Evolutionary conservation across 345 rosid species (phyloP).

Genomic region (Aquilaria sinensis): DNA sequence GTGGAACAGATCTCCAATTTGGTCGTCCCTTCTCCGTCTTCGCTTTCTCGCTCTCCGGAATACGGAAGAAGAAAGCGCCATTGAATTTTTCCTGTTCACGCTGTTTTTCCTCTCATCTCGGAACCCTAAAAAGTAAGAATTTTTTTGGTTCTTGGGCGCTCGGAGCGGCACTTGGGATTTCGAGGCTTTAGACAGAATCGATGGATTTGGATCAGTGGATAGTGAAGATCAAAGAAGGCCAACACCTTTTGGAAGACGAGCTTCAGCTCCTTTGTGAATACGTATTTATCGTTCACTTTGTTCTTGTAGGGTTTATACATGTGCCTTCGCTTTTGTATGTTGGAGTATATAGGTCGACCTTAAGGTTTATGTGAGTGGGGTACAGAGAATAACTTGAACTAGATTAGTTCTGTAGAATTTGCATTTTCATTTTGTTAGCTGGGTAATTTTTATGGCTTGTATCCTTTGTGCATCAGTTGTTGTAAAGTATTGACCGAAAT

Average conservation of each 20-base stretch:
- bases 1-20: too few species aligned
- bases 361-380: slow-evolving; percentile 16
- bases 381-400: too few species aligned
- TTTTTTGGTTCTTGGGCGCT: background rate
- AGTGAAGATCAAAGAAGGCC: slow-evolving; percentile 90
- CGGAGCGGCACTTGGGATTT: background rate
- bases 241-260: slow-evolving; percentile 90
- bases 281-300: slow-evolving; percentile 28
- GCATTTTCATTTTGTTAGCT: too few species aligned
- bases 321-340: background rate
- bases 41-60: too few species aligned
- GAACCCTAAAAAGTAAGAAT: slow-evolving; percentile 11
- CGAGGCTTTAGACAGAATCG: background rate
- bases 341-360: background rate
- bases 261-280: slow-evolving; percentile 99
- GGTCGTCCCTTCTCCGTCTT: too few species aligned
- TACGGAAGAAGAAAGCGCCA: too few species aligned
- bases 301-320: slow-evolving; percentile 1
- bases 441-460: too few species aligned
- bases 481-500: too few species aligned
- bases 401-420: too few species aligned
- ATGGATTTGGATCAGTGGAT: slow-evolving; percentile 99
- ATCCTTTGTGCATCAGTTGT: too few species aligned
- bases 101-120: slow-evolving; percentile 1
- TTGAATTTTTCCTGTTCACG: background rate